Base-by-base conservation (phyloP, 495 filamentous ascomycete species). In the Tuber aestivum region DNA sequence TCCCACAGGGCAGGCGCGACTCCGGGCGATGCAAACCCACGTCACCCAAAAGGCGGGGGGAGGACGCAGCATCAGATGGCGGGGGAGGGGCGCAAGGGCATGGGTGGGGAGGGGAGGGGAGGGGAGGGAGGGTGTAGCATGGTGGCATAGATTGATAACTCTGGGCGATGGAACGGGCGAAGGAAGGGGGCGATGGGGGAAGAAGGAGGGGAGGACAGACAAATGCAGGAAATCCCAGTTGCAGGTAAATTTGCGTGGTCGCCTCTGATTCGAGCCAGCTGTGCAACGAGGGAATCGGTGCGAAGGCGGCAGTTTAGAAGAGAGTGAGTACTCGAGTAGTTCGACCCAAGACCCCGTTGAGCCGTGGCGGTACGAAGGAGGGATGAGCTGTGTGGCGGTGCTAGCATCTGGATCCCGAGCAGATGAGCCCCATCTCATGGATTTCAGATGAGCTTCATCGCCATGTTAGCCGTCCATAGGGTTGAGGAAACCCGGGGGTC, bases 251-350 rank as follows among this genome's bases (percentile, higher is more conserved):
- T 78, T 82, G 78, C 80, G 80, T 82, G 80, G 80, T 78, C 76
- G 79, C 73, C 80, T 82, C 80, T 82, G 80, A 82, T 82, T 82
- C 79, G 80, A 78, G 71, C 56, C 56, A 65, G 27, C 56, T 65
- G 56, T 65, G 56, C 56, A 65, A 65, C 56, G 56, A 35, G 35
- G 27, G 27, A 65, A 35, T 65, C 16, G 50, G 56, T 65, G 56
- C 32, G 56, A 65, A 35, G 56, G 56, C 56, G 27, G 56, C 56
- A 65, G 56, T 65, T 65, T 65, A 27, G 12, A 14, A 65, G 56
- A 27, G 16, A 65, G 56, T 32, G 56, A 44, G 8, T 41, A 41
- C 41, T 1, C 9, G 42, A 0, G n/a, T 65, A 35, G 56, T 65
- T 35, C 18, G 35, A 65, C 56, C 56, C 14, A 65, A 32, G 56